A percentile compares a stretch with the other conserved stretches of the same genome.
phyloP scores from a whole-genome alignment of 139 green algal species.

The Coelastrella sp. region DNA sequence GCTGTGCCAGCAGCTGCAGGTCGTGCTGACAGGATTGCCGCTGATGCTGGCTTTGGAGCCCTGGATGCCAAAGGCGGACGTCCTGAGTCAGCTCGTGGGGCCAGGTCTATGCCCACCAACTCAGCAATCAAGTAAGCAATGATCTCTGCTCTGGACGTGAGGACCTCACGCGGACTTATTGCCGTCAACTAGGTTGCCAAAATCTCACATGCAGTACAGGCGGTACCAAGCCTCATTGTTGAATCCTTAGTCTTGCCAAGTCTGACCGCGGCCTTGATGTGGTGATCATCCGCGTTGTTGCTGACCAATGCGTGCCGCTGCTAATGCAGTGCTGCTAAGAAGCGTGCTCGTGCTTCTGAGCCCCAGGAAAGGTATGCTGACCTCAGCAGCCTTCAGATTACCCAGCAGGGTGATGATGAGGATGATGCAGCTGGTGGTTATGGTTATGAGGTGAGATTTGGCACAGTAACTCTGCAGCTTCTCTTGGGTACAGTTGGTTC shows the following conservation, averaged over 20 bases:
- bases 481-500: too few species aligned
- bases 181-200: neutral
- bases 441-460: neutral
- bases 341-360: neutral
- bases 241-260: too few species aligned
- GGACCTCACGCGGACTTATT: neutral
- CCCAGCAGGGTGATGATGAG: neutral
- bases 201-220: too few species aligned
- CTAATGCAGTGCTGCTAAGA: conserved; percentile 4
- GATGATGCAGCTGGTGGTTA: neutral
- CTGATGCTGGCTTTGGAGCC: neutral
- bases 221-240: too few species aligned
- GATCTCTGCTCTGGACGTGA: neutral
- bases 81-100: neutral
- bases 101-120: neutral
- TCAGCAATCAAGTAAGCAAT: neutral
- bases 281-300: neutral
- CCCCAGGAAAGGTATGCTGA: neutral
- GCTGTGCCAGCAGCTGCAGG: neutral
- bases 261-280: neutral
- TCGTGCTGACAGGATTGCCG: neutral
- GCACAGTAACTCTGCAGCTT: too few species aligned
- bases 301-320: neutral
- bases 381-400: neutral
- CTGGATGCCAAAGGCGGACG: neutral